Conservation (phyloP, 805 yeast species). For the Candida odintsovae region DNA sequence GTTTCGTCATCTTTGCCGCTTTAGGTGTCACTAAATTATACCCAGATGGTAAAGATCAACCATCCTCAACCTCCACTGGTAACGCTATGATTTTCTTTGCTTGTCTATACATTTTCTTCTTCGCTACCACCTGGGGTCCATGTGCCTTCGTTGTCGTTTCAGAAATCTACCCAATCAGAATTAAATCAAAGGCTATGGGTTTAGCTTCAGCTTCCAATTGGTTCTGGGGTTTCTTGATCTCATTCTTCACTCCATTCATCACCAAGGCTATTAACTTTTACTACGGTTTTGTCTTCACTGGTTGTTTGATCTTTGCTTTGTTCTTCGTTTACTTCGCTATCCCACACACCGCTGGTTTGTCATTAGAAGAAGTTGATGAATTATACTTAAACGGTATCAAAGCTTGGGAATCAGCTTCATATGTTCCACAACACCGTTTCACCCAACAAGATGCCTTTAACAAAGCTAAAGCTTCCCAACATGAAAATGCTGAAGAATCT, state of each 20-base stretch:
- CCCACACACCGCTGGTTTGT: slow-evolving; percentile 75
- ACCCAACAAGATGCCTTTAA: slow-evolving; percentile 20
- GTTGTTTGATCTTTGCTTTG: slow-evolving; percentile 51
- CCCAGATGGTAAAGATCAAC: slow-evolving; percentile 38
- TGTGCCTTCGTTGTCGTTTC: slow-evolving; percentile 58
- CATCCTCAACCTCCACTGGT: slow-evolving; percentile 52
- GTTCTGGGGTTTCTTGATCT: slow-evolving; percentile 61
- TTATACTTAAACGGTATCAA: slow-evolving; percentile 39
- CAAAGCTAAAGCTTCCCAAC: slow-evolving; percentile 20
- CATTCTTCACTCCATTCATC: slow-evolving; percentile 68
- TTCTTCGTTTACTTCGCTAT: slow-evolving; percentile 70
- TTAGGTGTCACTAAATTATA: slow-evolving; percentile 49
- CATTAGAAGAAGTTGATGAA: slow-evolving; percentile 78
- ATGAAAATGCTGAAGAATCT: slow-evolving; percentile 4
- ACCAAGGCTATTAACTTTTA: slow-evolving; percentile 61
- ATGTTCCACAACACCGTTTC: slow-evolving; percentile 41
- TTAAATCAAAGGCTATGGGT: slow-evolving; percentile 51
- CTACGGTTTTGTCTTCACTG: slow-evolving; percentile 62
- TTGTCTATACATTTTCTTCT: slow-evolving; percentile 64
- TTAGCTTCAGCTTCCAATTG: slow-evolving; percentile 61
- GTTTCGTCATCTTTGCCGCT: slow-evolving; percentile 46
- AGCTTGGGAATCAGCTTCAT: slow-evolving; percentile 44
- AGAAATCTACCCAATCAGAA: slow-evolving; percentile 68
- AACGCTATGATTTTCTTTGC: slow-evolving; percentile 66
- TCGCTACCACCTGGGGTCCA: slow-evolving; percentile 75